These are phyloP conservation scores for Pseudocercospora fijiensis DNA, from an alignment of 2,329 filamentous ascomycete species.

Conservation along the genomic window DNA sequence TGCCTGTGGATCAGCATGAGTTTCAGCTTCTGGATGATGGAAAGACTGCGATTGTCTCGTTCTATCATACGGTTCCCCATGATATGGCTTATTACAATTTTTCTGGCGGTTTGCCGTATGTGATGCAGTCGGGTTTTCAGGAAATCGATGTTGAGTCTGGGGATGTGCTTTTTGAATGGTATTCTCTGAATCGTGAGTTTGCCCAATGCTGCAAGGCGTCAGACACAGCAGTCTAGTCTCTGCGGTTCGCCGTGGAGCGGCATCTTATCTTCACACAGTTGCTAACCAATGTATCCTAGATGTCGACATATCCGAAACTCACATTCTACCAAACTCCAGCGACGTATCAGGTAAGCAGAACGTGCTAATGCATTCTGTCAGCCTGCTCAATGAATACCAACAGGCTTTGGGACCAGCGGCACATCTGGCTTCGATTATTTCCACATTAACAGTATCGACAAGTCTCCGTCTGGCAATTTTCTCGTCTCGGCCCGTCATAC, in stretches of 20 bases:
- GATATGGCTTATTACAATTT: not conserved
- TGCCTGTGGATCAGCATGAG: slow-evolving; percentile 2
- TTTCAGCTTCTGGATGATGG: slow-evolving; percentile 5
- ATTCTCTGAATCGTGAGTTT: slow-evolving; percentile 29
- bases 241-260: no score
- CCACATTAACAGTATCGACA: slow-evolving; percentile 58
- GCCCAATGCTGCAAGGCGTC: no score
- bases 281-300: no score
- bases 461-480: slow-evolving; percentile 53
- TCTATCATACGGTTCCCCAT: slow-evolving; percentile 1
- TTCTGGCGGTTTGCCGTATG: slow-evolving; percentile 21
- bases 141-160: slow-evolving; percentile 39
- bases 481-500: slow-evolving; percentile 42
- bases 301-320: slow-evolving; percentile 39
- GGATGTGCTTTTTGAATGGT: slow-evolving; percentile 39
- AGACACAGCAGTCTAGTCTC: no score
- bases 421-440: slow-evolving; percentile 44
- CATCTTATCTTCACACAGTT: no score
- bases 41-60: not conserved
- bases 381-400: not conserved
- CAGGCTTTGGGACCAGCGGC: not conserved
- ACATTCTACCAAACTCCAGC: slow-evolving; percentile 35
- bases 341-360: slow-evolving; percentile 42
- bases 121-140: slow-evolving; percentile 15
- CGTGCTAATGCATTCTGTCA: not conserved